Conservation (phyloP, 106 monocot genomes). For the Dioscorea zingiberensis region DNA sequence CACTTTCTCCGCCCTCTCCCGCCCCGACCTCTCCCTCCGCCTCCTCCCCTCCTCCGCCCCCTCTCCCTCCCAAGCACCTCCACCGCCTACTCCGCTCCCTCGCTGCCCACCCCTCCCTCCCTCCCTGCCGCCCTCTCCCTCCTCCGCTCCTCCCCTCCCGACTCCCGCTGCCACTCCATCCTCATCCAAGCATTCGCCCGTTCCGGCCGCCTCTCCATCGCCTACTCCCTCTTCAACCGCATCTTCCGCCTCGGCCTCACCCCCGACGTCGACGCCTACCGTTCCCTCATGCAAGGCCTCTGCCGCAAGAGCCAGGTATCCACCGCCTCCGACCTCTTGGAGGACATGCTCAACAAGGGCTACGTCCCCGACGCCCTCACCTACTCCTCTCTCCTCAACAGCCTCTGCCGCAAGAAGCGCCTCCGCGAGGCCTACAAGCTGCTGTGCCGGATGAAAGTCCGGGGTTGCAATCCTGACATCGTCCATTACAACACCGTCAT, state of each 20-base stretch:
- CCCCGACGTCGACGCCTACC: constrained; percentile 61
- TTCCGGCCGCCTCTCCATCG: constrained; percentile 29
- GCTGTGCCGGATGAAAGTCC: constrained; percentile 72
- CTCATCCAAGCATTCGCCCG: constrained; percentile 51
- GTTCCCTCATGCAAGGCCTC: constrained; percentile 59
- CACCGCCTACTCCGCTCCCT: constrained; percentile 12
- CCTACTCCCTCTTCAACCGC: constrained; percentile 68
- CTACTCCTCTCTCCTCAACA: constrained; percentile 76
- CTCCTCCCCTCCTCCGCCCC: constrained; percentile 12
- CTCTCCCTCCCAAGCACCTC: constrained; percentile 5
- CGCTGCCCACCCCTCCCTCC: constrained; percentile 22
- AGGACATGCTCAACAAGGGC: constrained; percentile 90
- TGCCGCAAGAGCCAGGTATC: constrained; percentile 70
- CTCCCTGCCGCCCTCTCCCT: constrained; percentile 14
- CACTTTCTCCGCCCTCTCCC: constrained; percentile 23
- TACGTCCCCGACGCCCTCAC: constrained; percentile 41
- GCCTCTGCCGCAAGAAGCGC: constrained; percentile 72
- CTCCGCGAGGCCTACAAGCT: constrained; percentile 82
- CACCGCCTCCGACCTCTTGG: constrained; percentile 58
- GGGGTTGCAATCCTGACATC: constrained; percentile 75
- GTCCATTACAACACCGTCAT: constrained; percentile 82
- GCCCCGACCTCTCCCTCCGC: constrained; percentile 23
- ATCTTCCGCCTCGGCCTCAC: constrained; percentile 18
- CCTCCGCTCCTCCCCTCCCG: constrained; percentile 10
- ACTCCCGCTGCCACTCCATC: constrained; percentile 47